A percentile compares a stretch with the other conserved stretches of the same genome.
Conservation (phyloP, 2,329 filamentous ascomycete species). For the Cryphonectria japonica region DNA sequence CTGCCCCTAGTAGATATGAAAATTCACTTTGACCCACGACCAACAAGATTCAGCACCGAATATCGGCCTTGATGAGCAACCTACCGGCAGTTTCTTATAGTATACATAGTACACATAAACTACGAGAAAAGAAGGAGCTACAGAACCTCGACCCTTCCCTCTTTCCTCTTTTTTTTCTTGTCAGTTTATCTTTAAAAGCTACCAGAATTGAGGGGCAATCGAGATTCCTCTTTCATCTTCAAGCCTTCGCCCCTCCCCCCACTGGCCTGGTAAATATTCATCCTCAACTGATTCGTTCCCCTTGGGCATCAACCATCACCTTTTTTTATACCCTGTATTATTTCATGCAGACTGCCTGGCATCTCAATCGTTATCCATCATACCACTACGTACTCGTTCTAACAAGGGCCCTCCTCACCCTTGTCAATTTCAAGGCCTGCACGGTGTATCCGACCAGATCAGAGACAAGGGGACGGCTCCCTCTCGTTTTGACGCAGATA, state of each 20-base stretch:
- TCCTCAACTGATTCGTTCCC: not conserved
- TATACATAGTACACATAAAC: not conserved
- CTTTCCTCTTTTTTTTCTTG: not conserved
- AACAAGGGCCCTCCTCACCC: not conserved
- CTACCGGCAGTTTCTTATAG: too few species aligned
- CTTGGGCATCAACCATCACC: constrained; percentile 4
- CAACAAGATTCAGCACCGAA: constrained; percentile 13
- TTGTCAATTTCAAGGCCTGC: constrained; percentile 2
- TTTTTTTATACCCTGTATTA: not conserved
- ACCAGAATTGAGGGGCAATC: not conserved
- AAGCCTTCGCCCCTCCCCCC: not conserved
- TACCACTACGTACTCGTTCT: not conserved
- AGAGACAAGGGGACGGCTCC: not conserved
- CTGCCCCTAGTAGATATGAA: not conserved
- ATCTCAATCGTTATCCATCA: not conserved
- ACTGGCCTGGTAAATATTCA: constrained; percentile 9
- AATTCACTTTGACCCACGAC: constrained; percentile 7
- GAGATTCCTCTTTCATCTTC: constrained; percentile 7
- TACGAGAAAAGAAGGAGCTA: constrained; percentile 8
- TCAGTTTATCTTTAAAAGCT: not conserved
- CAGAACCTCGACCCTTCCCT: not conserved
- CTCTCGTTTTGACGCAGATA: not conserved
- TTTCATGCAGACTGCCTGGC: constrained; percentile 1
- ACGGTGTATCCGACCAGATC: constrained; percentile 8
- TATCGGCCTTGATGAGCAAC: constrained; percentile 7